Conservation (phyloP, 2,329 filamentous ascomycete genomes). For the Monosporascus sp. region DNA sequence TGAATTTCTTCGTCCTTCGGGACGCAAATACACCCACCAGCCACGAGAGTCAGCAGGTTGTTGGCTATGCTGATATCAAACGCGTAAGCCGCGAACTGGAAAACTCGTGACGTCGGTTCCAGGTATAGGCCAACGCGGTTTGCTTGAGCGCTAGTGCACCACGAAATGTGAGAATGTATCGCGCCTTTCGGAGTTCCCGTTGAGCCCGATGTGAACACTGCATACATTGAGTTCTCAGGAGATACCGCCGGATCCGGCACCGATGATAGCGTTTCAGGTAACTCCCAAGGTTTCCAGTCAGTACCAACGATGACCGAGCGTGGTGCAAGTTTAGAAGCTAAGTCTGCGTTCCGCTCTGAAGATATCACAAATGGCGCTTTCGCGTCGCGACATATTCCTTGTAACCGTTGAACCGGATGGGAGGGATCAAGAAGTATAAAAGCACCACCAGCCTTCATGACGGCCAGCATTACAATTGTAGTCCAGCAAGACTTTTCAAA, state of each 20-base stretch:
- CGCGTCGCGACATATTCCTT: constrained; percentile 1
- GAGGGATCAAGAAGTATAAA: constrained; percentile 22
- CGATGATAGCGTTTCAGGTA: too few species aligned
- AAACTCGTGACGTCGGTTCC: constrained; percentile 3
- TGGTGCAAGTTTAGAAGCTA: not conserved
- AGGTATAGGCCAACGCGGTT: constrained; percentile 1
- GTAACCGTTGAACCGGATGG: constrained; percentile 16
- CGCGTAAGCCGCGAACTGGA: constrained; percentile 27
- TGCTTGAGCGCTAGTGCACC: not conserved
- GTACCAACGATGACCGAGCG: not conserved
- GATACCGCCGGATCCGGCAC: not conserved
- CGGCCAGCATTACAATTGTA: constrained; percentile 16
- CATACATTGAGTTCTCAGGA: constrained; percentile 17
- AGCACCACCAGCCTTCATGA: constrained; percentile 25
- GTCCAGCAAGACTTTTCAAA: constrained; percentile 17
- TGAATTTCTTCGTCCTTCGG: constrained; percentile 31
- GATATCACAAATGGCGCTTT: not conserved
- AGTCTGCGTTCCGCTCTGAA: not conserved
- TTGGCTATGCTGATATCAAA: constrained; percentile 35
- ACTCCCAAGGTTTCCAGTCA: not conserved
- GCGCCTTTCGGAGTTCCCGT: constrained; percentile 42
- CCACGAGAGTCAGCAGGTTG: constrained; percentile 30
- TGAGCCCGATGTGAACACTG: constrained; percentile 45
- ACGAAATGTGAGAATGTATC: not conserved
- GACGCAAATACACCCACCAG: constrained; percentile 33